These are phyloP conservation scores for Haberlea rhodopensis DNA, from an alignment of 257 asterid genomes.

Conservation along the genomic window DNA sequence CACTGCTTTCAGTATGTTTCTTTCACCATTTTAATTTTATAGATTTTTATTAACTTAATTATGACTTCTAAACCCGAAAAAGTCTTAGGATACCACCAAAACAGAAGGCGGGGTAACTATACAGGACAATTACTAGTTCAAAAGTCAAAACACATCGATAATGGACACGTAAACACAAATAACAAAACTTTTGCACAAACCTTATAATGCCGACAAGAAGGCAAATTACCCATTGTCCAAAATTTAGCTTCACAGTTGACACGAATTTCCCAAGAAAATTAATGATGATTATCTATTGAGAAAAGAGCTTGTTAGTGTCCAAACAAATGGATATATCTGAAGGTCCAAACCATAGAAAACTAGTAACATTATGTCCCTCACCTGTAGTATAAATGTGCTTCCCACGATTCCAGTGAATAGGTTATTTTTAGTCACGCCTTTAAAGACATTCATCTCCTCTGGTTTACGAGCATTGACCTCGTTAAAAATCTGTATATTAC, in stretches of 20 bases:
- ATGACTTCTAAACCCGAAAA: not conserved
- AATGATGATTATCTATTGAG: slow-evolving; percentile 60
- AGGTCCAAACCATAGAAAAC: not conserved
- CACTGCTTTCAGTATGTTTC: not conserved
- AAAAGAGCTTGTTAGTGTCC: slow-evolving; percentile 24
- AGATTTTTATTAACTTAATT: not conserved
- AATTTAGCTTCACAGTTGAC: slow-evolving; percentile 47
- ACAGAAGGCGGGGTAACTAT: not conserved
- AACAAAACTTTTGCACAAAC: slow-evolving; percentile 32
- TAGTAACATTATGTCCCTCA: slow-evolving; percentile 24
- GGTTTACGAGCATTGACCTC: slow-evolving; percentile 92
- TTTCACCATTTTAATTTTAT: too few species aligned
- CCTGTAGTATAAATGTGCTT: slow-evolving; percentile 73
- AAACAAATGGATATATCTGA: slow-evolving; percentile 1
- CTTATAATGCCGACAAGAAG: slow-evolving; percentile 64
- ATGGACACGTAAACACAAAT: too few species aligned
- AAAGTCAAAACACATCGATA: not conserved
- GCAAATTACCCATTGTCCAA: slow-evolving; percentile 64
- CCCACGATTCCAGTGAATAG: slow-evolving; percentile 85
- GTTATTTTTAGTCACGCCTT: slow-evolving; percentile 76
- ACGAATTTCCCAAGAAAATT: slow-evolving; percentile 80
- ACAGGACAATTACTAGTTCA: not conserved
- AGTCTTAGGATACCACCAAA: not conserved
- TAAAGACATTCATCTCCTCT: slow-evolving; percentile 68
- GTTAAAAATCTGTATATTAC: slow-evolving; percentile 61